Evolutionary conservation across 805 yeast species (phyloP), one percentile per base, ranked within the genome.

Genomic region (Candida sphagnicola): DNA sequence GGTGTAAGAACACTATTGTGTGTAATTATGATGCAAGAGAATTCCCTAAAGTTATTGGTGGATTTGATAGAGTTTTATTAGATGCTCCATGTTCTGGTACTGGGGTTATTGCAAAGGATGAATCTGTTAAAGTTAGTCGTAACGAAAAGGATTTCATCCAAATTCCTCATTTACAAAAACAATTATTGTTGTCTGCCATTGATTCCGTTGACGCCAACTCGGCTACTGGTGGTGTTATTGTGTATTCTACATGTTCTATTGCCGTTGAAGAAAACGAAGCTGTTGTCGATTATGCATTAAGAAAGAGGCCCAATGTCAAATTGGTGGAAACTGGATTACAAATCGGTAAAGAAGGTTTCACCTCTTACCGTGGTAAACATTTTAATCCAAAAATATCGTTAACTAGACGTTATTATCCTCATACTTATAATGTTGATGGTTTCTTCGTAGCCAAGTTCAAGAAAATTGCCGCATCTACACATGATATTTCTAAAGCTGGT

Each of bases 1-100:
- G 98, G 5, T 93, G 98, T 65, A 85, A 89, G 34, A 93, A 93
- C 67, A 89, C 98, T 32, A 84, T 93, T 58, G 98, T 93, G 24
- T 90, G 96, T 67, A 85, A 93, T 64, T 90, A 93, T 61, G 99
- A 93, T 67, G 99, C 98, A 29, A 81, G 98, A 65, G 97, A 91
- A 64, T 93, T 93, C 61, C 98, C 99, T 35, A 88, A 88, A 61
- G 97, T 93, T 26, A 88, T 93, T 59, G 99, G 99, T 50, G 99
- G 99, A 0, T 93, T 93, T 53, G 98, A 93, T 62, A 80, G 99
- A 65, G 81, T 93, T 28, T 69, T 93, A 47, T 72, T 93, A 51
- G 99, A 93, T 74, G 99, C 99, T 24, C 99, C 99, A 49, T 93
- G 99, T 68, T 89, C 99, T 5, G 99, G 99, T 70, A 91, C 99